Evolutionary conservation across 148 eudicot genomes (phyloP).

Genomic region (Polygonum maritimum): DNA sequence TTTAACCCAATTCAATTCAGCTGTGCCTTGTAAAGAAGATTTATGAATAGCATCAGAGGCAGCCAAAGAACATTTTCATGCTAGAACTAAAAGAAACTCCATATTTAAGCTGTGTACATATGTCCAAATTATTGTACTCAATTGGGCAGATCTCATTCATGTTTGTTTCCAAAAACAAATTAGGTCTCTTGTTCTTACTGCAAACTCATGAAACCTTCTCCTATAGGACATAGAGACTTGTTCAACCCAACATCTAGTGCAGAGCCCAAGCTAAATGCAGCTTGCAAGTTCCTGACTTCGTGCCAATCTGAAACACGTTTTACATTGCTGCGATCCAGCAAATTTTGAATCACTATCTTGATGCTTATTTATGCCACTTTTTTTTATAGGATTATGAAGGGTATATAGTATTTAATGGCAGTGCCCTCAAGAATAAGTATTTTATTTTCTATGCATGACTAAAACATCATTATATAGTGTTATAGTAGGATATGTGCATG

Average conservation of each 20-base stretch:
- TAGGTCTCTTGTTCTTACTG: background rate
- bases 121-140: background rate
- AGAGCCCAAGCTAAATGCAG: slow-evolving; percentile 2
- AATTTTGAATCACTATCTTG: background rate
- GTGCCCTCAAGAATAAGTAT: background rate
- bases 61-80: background rate
- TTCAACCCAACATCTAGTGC: background rate
- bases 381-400: background rate
- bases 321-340: background rate
- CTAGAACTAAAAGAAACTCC: background rate
- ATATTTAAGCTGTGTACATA: background rate
- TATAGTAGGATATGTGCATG: background rate
- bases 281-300: background rate
- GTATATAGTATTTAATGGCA: background rate
- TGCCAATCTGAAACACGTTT: background rate
- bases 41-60: background rate
- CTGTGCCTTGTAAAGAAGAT: background rate
- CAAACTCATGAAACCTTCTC: background rate
- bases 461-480: background rate
- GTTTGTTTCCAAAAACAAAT: background rate
- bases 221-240: background rate
- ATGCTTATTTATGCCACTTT: background rate
- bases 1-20: background rate
- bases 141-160: background rate
- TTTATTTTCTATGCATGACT: background rate